phyloP scores from a whole-genome alignment of 306 rosid species.

The Medicago arabica region DNA sequence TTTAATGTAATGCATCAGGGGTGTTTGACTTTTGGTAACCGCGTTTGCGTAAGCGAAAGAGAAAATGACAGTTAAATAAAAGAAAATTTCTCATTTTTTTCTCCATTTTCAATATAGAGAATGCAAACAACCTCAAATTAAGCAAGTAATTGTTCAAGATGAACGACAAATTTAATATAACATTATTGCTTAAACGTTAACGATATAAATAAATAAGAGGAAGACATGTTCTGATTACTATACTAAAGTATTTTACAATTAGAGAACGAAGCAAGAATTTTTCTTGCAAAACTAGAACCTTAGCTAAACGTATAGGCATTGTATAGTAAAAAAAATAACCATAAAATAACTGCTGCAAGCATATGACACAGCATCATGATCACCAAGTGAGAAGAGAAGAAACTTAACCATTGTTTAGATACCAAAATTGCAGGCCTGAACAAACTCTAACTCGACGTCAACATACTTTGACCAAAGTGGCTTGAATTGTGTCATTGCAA shows the following conservation, averaged over 20 bases:
- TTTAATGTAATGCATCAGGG: too few species aligned
- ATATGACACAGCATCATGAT: slow-evolving; percentile 37
- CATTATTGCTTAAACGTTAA: slow-evolving; percentile 47
- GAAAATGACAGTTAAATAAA: too few species aligned
- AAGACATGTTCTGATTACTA: slow-evolving; percentile 47
- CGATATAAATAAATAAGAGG: slow-evolving; percentile 43
- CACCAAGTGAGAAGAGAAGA: slow-evolving; percentile 31
- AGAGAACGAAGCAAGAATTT: slow-evolving; percentile 48
- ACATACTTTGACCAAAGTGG: slow-evolving; percentile 90
- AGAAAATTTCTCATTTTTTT: too few species aligned
- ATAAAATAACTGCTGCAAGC: slow-evolving; percentile 40
- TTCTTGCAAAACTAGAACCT: slow-evolving; percentile 46
- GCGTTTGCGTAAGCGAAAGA: too few species aligned
- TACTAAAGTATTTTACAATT: slow-evolving; percentile 63
- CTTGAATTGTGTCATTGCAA: slow-evolving; percentile 79
- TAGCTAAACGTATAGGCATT: slow-evolving; percentile 46
- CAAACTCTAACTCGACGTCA: slow-evolving; percentile 73
- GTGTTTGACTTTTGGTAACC: too few species aligned
- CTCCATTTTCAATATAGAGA: too few species aligned
- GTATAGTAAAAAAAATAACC: slow-evolving; percentile 39
- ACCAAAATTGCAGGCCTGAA: slow-evolving; percentile 90
- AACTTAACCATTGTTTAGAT: slow-evolving; percentile 46
- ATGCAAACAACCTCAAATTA: slow-evolving; percentile 12
- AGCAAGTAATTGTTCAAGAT: slow-evolving; percentile 28
- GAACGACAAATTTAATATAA: slow-evolving; percentile 27